Base-by-base conservation (phyloP, 148 eudicot genomes). In the Arctostaphylos glauca region DNA sequence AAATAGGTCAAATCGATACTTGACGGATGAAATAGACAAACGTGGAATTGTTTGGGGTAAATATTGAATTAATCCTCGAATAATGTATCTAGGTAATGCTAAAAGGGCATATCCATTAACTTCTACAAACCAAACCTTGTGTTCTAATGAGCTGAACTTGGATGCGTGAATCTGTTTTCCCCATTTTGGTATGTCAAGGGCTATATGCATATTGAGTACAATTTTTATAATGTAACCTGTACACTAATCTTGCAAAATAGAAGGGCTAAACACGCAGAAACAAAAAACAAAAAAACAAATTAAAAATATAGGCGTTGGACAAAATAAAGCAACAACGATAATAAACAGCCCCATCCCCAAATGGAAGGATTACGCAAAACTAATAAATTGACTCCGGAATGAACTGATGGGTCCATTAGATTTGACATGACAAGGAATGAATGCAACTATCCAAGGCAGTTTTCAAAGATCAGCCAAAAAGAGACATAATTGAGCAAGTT, bases 401-500 rank as follows among this genome's bases (percentile, higher is more conserved):
- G 64, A 62, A 5, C 0, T 23, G 6, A 48, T 23, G 43, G 64
- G 52, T 18, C 41, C 49, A 5, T 23, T 79, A 62, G 16, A 62
- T 79, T 59, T 55, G n/a, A 55, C 56, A 79, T 3, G 56, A 62
- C 13, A 62, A 48, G 46, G 56, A 54, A 48, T 49, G 74, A n/a
- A 62, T n/a, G 44, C 73, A n/a, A 62, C 46, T 6, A 60, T 66
- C 25, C 75, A 48, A 49, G 49, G 18, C 14, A 41, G 62, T 66
- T 12, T 66, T 43, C 6, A 25, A 15, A 47, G 43, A 58, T 8
- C 21, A 47, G 70, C 55, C 55, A 16, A 55, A 46, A 43, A 59
- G 50, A 9, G 38, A 56, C 79, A 10, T 82, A 53, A 59, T 23
- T 16, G 71, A 79, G 14, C 38, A 62, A 14, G 73, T 78, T 85